phyloP scores from a whole-genome alignment of 768 basidiomycete species.

The Suillus weaverae region DNA sequence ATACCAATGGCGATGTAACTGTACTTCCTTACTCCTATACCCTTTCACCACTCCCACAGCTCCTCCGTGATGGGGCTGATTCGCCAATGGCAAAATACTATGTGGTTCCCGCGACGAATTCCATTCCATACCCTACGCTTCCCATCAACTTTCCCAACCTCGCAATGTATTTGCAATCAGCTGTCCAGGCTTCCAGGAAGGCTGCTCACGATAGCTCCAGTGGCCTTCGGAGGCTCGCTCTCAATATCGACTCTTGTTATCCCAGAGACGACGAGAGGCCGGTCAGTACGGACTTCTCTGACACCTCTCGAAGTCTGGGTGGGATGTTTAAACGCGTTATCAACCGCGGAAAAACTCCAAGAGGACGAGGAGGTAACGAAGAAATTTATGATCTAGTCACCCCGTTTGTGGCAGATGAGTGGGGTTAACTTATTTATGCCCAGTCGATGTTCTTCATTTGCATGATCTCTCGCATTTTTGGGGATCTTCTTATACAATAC shows the following conservation, averaged over 20 bases:
- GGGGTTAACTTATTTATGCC: slow-evolving; percentile 43
- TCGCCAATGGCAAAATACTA: slow-evolving; percentile 66
- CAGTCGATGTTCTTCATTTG: background rate
- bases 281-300: slow-evolving; percentile 32
- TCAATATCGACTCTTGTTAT: slow-evolving; percentile 68
- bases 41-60: slow-evolving; percentile 55
- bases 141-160: slow-evolving; percentile 77
- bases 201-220: slow-evolving; percentile 59
- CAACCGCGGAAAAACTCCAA: slow-evolving; percentile 46
- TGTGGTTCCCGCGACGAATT: slow-evolving; percentile 60
- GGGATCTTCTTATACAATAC: background rate
- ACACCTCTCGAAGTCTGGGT: slow-evolving; percentile 42
- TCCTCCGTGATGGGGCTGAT: slow-evolving; percentile 66
- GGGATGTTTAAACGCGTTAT: slow-evolving; percentile 65
- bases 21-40: slow-evolving; percentile 73
- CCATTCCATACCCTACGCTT: slow-evolving; percentile 65
- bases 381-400: slow-evolving; percentile 83
- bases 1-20: slow-evolving; percentile 58
- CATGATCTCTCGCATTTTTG: background rate
- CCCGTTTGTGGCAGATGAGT: slow-evolving; percentile 77
- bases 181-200: slow-evolving; percentile 65
- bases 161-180: slow-evolving; percentile 72
- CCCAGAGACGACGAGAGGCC: slow-evolving; percentile 40
- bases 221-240: slow-evolving; percentile 65
- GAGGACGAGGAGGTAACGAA: slow-evolving; percentile 61